Evolutionary conservation across 495 filamentous ascomycete species (phyloP).

Genomic region (Articulospora tetracladia): DNA sequence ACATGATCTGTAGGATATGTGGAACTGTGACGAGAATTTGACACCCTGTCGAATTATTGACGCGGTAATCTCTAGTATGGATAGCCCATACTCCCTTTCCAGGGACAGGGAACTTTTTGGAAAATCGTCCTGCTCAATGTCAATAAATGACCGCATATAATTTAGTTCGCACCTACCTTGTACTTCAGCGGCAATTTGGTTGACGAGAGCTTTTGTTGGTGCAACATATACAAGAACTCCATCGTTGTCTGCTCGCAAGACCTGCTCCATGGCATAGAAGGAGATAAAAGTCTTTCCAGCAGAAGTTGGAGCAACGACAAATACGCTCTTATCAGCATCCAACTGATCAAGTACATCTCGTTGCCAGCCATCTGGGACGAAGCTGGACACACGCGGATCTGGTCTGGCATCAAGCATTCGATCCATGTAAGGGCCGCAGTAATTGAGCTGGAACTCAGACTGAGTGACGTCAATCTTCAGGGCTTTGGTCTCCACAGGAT

Average conservation of each 20-base stretch:
- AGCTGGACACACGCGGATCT: slow-evolving; percentile 59
- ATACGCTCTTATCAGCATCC: slow-evolving; percentile 61
- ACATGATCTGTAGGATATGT: slow-evolving; percentile 75
- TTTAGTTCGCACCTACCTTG: slow-evolving; percentile 32
- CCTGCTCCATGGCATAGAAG: slow-evolving; percentile 78
- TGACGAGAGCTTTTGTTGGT: slow-evolving; percentile 78
- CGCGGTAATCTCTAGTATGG: slow-evolving; percentile 67
- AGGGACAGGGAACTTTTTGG: slow-evolving; percentile 49
- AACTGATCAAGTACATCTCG: slow-evolving; percentile 68
- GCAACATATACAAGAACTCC: slow-evolving; percentile 74
- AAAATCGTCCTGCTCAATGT: slow-evolving; percentile 61
- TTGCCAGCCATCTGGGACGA: slow-evolving; percentile 76
- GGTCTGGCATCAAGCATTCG: slow-evolving; percentile 62
- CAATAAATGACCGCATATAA: slow-evolving; percentile 2
- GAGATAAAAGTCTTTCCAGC: slow-evolving; percentile 57
- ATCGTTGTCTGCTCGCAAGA: slow-evolving; percentile 61
- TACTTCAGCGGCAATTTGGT: slow-evolving; percentile 78
- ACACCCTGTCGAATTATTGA: slow-evolving; percentile 67
- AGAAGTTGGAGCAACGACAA: slow-evolving; percentile 75
- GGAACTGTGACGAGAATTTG: slow-evolving; percentile 77
- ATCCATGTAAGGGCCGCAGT: slow-evolving; percentile 72
- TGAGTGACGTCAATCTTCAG: slow-evolving; percentile 18
- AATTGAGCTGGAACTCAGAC: slow-evolving; percentile 35
- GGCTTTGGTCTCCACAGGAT: slow-evolving; percentile 8
- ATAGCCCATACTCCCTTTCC: slow-evolving; percentile 75